phyloP scores from a whole-genome alignment of 2,329 filamentous ascomycete species.

The Trichothecium sympodiale region DNA sequence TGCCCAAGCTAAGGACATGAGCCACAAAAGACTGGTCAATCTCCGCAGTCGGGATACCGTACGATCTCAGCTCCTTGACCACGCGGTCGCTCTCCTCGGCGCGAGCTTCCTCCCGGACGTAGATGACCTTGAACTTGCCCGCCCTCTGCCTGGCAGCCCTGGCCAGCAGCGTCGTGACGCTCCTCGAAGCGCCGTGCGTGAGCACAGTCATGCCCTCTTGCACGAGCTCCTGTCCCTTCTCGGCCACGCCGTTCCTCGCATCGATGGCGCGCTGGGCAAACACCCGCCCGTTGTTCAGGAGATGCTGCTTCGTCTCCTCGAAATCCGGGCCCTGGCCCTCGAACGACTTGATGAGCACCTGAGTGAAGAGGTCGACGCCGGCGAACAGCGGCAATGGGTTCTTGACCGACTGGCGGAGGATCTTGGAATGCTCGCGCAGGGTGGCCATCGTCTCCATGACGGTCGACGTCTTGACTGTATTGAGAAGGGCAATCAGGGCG shows the following conservation, averaged over 20 bases:
- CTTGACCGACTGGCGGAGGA: conserved; percentile 65
- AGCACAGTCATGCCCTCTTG: conserved; percentile 71
- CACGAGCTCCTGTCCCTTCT: conserved; percentile 68
- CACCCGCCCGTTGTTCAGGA: conserved; percentile 73
- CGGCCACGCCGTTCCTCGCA: conserved; percentile 71
- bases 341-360: conserved; percentile 74
- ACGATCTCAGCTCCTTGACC: conserved; percentile 58
- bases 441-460: conserved; percentile 90
- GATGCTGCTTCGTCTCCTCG: conserved; percentile 69
- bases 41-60: conserved; percentile 68
- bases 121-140: conserved; percentile 73
- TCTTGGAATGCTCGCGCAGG: conserved; percentile 63
- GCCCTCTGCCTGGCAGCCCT: conserved; percentile 50
- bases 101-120: conserved; percentile 50
- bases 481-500: conserved; percentile 77
- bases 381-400: conserved; percentile 90
- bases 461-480: conserved; percentile 68
- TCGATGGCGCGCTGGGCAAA: conserved; percentile 84
- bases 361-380: conserved; percentile 89
- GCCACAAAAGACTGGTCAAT: conserved; percentile 54
- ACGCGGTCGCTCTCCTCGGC: conserved; percentile 55
- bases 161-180: conserved; percentile 67
- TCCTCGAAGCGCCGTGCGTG: conserved; percentile 79
- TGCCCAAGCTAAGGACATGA: conserved; percentile 52
- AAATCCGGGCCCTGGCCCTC: conserved; percentile 51